phyloP scores from a whole-genome alignment of 1,139 yeast genomes.

The Saccharomyces pastorianus region DNA sequence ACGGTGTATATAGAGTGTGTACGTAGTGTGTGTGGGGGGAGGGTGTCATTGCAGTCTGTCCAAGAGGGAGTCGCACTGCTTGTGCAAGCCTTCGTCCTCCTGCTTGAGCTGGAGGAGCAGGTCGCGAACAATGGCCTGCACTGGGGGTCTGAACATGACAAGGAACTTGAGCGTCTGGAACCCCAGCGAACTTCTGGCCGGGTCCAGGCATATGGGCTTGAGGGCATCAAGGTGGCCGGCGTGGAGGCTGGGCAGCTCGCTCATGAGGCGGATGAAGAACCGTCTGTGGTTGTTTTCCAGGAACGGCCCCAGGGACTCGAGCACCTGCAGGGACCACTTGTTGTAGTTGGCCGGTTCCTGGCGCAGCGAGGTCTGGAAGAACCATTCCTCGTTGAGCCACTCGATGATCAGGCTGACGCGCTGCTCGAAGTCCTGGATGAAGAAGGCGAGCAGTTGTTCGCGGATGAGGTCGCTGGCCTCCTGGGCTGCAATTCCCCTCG shows the following conservation, averaged over 20 bases:
- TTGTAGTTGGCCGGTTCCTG: constrained; percentile 44
- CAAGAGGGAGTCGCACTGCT: constrained; percentile 47
- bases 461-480: constrained; percentile 54
- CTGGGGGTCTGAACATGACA: constrained; percentile 87
- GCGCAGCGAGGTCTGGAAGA: constrained; percentile 39
- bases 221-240: constrained; percentile 53
- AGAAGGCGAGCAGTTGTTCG: constrained; percentile 61
- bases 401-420: constrained; percentile 74
- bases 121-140: constrained; percentile 54
- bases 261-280: constrained; percentile 67
- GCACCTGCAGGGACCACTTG: constrained; percentile 60
- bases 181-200: constrained; percentile 72
- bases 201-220: constrained; percentile 75
- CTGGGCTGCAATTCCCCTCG: constrained; percentile 55
- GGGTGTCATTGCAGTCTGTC: constrained; percentile 23
- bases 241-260: constrained; percentile 77
- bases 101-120: constrained; percentile 52
- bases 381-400: constrained; percentile 98
- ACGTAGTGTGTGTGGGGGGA: background rate
- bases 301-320: constrained; percentile 78
- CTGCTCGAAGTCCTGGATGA: constrained; percentile 63
- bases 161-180: constrained; percentile 72
- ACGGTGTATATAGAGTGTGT: background rate
- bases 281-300: constrained; percentile 74
- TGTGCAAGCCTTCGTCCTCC: constrained; percentile 46